phyloP scores from a whole-genome alignment of 257 asterid species.

The Solanum pennellii region DNA sequence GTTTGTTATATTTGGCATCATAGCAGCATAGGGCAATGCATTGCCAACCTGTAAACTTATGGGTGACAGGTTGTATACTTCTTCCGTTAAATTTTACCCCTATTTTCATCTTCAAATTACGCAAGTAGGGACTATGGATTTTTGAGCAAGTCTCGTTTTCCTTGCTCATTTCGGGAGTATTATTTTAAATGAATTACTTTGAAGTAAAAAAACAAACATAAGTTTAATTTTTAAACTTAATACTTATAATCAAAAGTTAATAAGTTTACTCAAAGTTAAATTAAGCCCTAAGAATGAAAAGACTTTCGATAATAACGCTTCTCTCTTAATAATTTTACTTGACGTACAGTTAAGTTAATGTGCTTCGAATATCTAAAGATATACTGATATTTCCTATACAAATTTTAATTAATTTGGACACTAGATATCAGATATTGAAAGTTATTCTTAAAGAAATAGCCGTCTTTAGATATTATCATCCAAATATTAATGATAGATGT shows the following conservation, averaged over 20 bases:
- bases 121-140: not conserved
- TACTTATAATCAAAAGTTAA: too few relatives aligned
- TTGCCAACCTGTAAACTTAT: conserved; percentile 55
- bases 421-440: not conserved
- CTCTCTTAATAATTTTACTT: not conserved
- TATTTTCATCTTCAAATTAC: not conserved
- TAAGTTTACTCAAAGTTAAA: not conserved
- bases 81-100: not conserved
- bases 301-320: not conserved
- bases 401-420: not conserved
- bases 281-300: not conserved
- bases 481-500: not conserved
- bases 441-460: not conserved
- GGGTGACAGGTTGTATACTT: conserved; percentile 52
- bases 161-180: not conserved
- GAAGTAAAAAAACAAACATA: too few relatives aligned
- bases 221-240: not conserved
- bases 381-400: not conserved
- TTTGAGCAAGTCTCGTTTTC: not conserved
- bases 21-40: not conserved
- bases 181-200: too few relatives aligned
- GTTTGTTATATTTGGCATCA: not conserved
- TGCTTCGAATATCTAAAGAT: too few relatives aligned
- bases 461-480: not conserved
- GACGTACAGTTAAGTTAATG: not conserved